Evolutionary conservation across 108 stramenopile genomes (phyloP), one percentile per base, ranked within the genome.

Genomic region (Cyclostephanos invisitatus): DNA sequence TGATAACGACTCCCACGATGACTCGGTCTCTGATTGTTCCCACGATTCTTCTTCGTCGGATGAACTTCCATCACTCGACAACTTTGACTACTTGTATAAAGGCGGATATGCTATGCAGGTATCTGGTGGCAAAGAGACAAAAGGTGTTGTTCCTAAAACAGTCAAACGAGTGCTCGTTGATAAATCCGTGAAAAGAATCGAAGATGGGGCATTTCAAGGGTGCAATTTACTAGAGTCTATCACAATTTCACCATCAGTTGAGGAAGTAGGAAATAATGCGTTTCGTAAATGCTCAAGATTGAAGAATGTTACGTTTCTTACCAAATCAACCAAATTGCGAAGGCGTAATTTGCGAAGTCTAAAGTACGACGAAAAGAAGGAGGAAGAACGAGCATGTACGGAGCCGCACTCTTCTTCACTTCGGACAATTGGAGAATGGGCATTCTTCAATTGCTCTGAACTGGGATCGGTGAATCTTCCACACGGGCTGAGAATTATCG

Each of bases 401-500:
- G 22, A 42, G 25, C 62, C 24, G 35, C 38, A 36, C 22, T 62
- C 60, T 27, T 70, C 68, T 2, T 37, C 42, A 57, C 62, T 77
- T 32, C 68, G 60, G 24, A 44, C 55, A 10, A 78, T 78, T 46
- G 73, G 72, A 29, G 68, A 78, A 59, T 67, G 70, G 67, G 68
- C 82, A 54, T 83, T 78, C 50, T 78, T 68, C 38, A 74, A 75
- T 74, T 83, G 77, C 50, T 69, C 76, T 32, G 68, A 66, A 20
- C 54, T 83, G 7, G 57, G 21, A 38, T 37, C 65, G 15, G 61
- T 80, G 14, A 58, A 61, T 5, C 64, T 80, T 12, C 84, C 79
- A 18, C 0, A 78, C 57, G 64, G 68, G 48, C 11, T 77, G 7
- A 61, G 62, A 37, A 67, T 20, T 22, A 81, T 80, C 62, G 78